phyloP scores from a whole-genome alignment of 805 yeast genomes.

The Wickerhamomyces chambardii region DNA sequence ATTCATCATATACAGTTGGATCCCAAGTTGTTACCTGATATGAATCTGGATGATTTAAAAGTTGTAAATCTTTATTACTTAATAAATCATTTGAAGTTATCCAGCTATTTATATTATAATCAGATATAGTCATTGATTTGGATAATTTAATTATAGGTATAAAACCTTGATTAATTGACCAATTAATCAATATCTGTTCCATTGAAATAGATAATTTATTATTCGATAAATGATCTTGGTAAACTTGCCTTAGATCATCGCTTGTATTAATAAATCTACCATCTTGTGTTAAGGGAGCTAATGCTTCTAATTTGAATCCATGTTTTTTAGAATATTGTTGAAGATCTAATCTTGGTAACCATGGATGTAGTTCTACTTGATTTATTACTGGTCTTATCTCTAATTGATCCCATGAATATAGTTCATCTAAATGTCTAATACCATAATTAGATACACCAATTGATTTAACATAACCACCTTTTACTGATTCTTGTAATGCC shows the following conservation, averaged over 20 bases:
- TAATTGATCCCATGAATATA: slow-evolving; percentile 46
- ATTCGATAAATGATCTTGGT: background rate
- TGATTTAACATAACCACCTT: slow-evolving; percentile 45
- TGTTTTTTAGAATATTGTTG: slow-evolving; percentile 48
- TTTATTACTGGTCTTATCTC: slow-evolving; percentile 57
- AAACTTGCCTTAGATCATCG: background rate
- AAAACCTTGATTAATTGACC: slow-evolving; percentile 68
- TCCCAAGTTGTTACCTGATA: slow-evolving; percentile 14
- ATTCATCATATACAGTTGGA: slow-evolving; percentile 6
- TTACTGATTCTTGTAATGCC: slow-evolving; percentile 69
- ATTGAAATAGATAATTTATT: slow-evolving; percentile 33
- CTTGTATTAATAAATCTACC: slow-evolving; percentile 5
- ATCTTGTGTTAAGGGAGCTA: slow-evolving; percentile 40
- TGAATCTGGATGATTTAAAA: slow-evolving; percentile 22
- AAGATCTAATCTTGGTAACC: slow-evolving; percentile 63
- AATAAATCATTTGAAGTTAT: slow-evolving; percentile 40
- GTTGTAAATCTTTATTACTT: slow-evolving; percentile 28
- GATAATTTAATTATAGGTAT: slow-evolving; percentile 43
- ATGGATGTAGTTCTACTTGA: slow-evolving; percentile 79
- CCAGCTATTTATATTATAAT: slow-evolving; percentile 47
- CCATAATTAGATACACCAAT: slow-evolving; percentile 81
- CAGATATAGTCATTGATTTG: slow-evolving; percentile 43
- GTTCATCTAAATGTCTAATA: slow-evolving; percentile 45
- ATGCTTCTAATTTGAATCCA: slow-evolving; percentile 62
- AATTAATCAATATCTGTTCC: slow-evolving; percentile 60